These are phyloP conservation scores for Grosmannia huntii DNA, from an alignment of 2,329 filamentous ascomycete genomes.

Conservation along the genomic window DNA sequence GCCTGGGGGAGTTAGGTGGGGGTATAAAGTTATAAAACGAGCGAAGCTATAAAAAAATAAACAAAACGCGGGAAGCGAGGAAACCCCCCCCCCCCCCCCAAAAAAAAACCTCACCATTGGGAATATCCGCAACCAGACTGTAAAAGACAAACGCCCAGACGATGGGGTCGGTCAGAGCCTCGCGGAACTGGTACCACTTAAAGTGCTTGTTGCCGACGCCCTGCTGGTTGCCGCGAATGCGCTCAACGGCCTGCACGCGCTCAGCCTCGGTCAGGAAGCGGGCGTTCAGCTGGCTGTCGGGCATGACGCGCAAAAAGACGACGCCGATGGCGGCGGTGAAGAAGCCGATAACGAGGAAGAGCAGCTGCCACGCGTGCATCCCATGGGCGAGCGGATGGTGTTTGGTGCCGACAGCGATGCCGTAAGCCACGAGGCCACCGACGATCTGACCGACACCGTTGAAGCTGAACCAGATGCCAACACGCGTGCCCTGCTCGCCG, in stretches of 20 bases:
- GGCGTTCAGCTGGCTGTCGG: slow-evolving; percentile 27
- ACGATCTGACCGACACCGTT: slow-evolving; percentile 26
- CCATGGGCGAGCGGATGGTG: slow-evolving; percentile 17
- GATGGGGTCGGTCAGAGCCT: slow-evolving; percentile 24
- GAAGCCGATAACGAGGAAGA: slow-evolving; percentile 40
- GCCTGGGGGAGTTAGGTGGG: no score
- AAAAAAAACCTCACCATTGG: slow-evolving; percentile 18
- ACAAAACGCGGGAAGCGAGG: no score
- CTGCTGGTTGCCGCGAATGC: slow-evolving; percentile 52
- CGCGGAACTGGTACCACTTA: slow-evolving; percentile 46
- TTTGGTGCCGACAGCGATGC: slow-evolving; percentile 35
- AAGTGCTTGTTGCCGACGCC: slow-evolving; percentile 57
- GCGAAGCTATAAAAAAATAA: no score
- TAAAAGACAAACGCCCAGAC: slow-evolving; percentile 24
- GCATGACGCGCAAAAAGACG: slow-evolving; percentile 36
- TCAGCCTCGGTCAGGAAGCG: slow-evolving; percentile 43
- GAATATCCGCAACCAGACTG: slow-evolving; percentile 22
- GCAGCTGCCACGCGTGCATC: slow-evolving; percentile 51
- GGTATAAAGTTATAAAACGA: no score
- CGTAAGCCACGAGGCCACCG: slow-evolving; percentile 26
- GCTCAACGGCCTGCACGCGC: slow-evolving; percentile 34
- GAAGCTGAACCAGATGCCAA: slow-evolving; percentile 56
- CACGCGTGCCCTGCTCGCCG: slow-evolving; percentile 49
- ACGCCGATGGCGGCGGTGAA: slow-evolving; percentile 35
- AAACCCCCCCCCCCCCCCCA: no score